Conservation (phyloP, 495 filamentous ascomycete genomes). For the Podospora tetraspora region DNA sequence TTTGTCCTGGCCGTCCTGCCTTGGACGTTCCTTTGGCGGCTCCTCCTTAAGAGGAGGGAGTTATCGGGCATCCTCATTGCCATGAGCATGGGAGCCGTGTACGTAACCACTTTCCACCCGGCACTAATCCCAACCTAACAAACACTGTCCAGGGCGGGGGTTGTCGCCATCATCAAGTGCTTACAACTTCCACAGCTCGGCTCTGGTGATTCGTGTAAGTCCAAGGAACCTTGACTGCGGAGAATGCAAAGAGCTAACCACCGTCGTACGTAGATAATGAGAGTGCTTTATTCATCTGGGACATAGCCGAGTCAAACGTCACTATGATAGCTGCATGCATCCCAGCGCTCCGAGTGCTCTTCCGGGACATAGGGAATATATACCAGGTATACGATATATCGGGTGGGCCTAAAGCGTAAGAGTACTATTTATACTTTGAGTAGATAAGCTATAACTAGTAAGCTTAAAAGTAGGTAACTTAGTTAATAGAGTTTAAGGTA, state of each 20-base stretch:
- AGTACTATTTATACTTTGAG: too few species aligned
- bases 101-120: conserved; percentile 7
- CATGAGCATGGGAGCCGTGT: conserved; percentile 35
- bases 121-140: background rate
- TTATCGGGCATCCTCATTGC: conserved; percentile 31
- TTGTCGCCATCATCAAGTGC: background rate
- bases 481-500: too few species aligned
- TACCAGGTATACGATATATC: too few species aligned
- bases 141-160: background rate
- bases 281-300: background rate
- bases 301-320: background rate
- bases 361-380: background rate
- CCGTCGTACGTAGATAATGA: background rate
- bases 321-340: conserved; percentile 3
- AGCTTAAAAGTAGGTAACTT: too few species aligned
- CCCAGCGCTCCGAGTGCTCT: conserved; percentile 3
- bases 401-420: too few species aligned
- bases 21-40: conserved; percentile 31
- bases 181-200: background rate
- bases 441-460: too few species aligned
- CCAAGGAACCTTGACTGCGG: background rate
- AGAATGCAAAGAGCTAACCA: background rate
- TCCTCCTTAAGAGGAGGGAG: conserved; percentile 17
- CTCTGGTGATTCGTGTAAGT: background rate
- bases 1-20: conserved; percentile 29